These are phyloP conservation scores for Lachnellula subtilissima DNA, from an alignment of 2,329 filamentous ascomycete species.

Conservation along the genomic window DNA sequence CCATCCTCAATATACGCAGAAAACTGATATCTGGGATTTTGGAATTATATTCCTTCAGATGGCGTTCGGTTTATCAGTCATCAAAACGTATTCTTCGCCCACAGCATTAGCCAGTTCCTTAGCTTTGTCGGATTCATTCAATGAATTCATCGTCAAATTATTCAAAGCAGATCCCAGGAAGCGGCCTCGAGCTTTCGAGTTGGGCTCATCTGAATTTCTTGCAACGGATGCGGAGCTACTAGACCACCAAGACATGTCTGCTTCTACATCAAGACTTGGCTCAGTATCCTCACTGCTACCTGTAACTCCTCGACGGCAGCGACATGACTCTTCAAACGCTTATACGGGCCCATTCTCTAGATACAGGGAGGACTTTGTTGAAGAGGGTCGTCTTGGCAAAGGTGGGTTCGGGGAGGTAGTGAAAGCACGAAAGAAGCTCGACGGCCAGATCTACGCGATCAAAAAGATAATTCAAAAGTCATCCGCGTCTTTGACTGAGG, in stretches of 20 bases:
- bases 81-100: slow-evolving; percentile 75
- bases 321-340: slow-evolving; percentile 58
- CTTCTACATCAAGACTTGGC: slow-evolving; percentile 36
- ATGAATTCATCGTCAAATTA: slow-evolving; percentile 76
- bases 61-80: slow-evolving; percentile 78
- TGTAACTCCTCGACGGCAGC: slow-evolving; percentile 44
- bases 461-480: slow-evolving; percentile 91
- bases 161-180: slow-evolving; percentile 84
- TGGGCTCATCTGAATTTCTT: slow-evolving; percentile 60
- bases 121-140: slow-evolving; percentile 67
- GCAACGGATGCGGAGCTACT: slow-evolving; percentile 60
- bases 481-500: slow-evolving; percentile 72
- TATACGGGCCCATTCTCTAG: slow-evolving; percentile 46
- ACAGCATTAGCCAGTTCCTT: slow-evolving; percentile 66
- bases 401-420: slow-evolving; percentile 96
- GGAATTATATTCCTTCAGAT: slow-evolving; percentile 90
- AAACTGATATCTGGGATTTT: slow-evolving; percentile 93
- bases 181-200: slow-evolving; percentile 73
- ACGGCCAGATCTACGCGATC: slow-evolving; percentile 89
- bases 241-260: slow-evolving; percentile 31
- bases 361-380: slow-evolving; percentile 85
- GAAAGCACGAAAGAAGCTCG: slow-evolving; percentile 89
- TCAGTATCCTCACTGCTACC: slow-evolving; percentile 39
- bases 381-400: slow-evolving; percentile 82
- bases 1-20: slow-evolving; percentile 61